These are phyloP conservation scores for Fusarium nelsonii DNA, from an alignment of 2,329 filamentous ascomycete genomes.

Conservation along the genomic window DNA sequence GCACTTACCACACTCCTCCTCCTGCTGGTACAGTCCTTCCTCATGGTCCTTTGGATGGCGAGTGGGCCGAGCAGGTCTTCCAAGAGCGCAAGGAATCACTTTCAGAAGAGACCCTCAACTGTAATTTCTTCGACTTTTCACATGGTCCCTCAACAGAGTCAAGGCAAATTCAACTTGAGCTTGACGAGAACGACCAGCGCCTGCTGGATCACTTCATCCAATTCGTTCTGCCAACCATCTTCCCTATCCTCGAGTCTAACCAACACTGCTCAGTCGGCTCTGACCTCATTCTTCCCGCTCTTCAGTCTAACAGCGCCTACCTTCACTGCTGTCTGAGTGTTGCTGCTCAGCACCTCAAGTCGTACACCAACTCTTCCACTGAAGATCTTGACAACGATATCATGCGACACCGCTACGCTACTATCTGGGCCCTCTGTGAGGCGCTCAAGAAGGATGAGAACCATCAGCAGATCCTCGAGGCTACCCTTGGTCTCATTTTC, in stretches of 20 bases:
- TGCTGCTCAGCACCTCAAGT: constrained; percentile 92
- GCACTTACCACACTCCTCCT: constrained; percentile 86
- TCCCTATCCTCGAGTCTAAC: constrained; percentile 91
- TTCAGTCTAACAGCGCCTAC: constrained; percentile 93
- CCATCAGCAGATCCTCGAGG: constrained; percentile 90
- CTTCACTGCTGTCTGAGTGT: constrained; percentile 96
- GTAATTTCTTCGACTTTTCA: constrained; percentile 86
- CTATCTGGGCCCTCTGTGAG: constrained; percentile 86
- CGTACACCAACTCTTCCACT: constrained; percentile 68
- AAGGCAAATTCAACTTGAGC: constrained; percentile 79
- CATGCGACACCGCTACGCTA: constrained; percentile 89
- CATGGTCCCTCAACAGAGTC: constrained; percentile 73
- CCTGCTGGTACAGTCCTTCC: constrained; percentile 75
- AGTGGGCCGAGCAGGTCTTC: constrained; percentile 64
- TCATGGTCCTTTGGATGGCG: constrained; percentile 71
- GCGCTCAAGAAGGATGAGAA: constrained; percentile 83
- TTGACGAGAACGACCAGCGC: constrained; percentile 88
- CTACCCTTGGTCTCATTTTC: constrained; percentile 94
- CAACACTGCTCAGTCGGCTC: constrained; percentile 85
- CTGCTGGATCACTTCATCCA: constrained; percentile 92
- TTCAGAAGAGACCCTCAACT: constrained; percentile 73
- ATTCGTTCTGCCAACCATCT: constrained; percentile 87
- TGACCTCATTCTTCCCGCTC: constrained; percentile 85
- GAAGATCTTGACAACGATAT: constrained; percentile 91
- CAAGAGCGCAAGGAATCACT: constrained; percentile 71